Evolutionary conservation across 768 basidiomycete genomes (phyloP).

Genomic region (Suillus subalutaceus): DNA sequence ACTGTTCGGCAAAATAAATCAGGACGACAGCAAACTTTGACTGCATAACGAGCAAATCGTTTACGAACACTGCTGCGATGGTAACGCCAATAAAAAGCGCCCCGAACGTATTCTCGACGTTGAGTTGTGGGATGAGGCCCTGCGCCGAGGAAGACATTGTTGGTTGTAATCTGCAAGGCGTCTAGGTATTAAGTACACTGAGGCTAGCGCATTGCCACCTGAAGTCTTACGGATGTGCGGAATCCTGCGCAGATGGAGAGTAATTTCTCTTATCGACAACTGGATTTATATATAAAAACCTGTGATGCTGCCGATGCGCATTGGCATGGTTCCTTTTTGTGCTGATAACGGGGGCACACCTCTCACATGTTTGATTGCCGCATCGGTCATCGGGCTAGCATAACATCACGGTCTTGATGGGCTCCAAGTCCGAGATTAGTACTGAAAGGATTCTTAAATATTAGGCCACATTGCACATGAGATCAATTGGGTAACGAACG

Average conservation of each 20-base stretch:
- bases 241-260: no score
- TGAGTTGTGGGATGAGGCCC: neutral
- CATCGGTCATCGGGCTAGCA: neutral
- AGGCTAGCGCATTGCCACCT: neutral
- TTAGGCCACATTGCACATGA: neutral
- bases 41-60: neutral
- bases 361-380: neutral
- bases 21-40: neutral
- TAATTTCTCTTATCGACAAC: no score
- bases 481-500: neutral
- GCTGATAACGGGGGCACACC: neutral
- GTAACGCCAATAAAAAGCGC: slow-evolving; percentile 6
- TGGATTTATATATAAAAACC: neutral
- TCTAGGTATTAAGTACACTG: neutral
- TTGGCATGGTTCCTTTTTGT: neutral
- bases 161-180: neutral
- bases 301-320: neutral
- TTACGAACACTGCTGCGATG: slow-evolving; percentile 3
- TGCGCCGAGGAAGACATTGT: slow-evolving; percentile 1
- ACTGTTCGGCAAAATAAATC: neutral
- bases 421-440: neutral
- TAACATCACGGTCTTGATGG: neutral
- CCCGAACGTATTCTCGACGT: neutral
- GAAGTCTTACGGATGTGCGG: neutral
- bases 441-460: neutral